These are phyloP conservation scores for Capronia coronata DNA, from an alignment of 2,329 filamentous ascomycete species.

Conservation along the genomic window DNA sequence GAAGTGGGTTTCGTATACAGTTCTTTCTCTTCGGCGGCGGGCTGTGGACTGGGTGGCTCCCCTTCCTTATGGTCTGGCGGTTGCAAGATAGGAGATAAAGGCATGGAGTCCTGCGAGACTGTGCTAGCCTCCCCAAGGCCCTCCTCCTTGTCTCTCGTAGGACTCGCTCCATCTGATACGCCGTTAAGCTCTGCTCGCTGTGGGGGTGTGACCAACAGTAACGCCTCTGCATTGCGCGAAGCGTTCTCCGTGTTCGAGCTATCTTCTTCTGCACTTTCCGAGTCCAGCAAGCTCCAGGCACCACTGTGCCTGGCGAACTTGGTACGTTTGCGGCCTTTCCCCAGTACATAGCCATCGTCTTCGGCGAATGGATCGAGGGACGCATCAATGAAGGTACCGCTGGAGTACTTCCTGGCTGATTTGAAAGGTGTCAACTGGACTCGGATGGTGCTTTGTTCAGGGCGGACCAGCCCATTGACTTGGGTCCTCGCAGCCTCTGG, in stretches of 20 bases:
- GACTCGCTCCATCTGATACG: neutral
- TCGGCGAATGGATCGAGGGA: conserved; percentile 49
- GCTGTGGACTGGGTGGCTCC: neutral
- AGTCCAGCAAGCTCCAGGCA: conserved; percentile 66
- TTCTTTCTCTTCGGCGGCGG: neutral
- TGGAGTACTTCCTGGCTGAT: conserved; percentile 4
- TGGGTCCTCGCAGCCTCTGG: neutral
- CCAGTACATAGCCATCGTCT: conserved; percentile 56
- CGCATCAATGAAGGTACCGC: conserved; percentile 19
- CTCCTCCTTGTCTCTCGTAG: neutral
- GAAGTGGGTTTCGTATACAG: neutral
- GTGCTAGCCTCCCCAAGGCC: neutral
- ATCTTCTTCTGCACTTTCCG: conserved; percentile 26
- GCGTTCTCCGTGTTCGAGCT: conserved; percentile 1
- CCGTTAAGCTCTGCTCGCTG: neutral
- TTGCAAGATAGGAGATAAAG: neutral
- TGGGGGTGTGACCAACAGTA: neutral
- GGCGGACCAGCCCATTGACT: conserved; percentile 1
- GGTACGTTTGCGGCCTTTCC: conserved; percentile 61
- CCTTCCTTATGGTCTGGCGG: neutral
- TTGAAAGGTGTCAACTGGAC: conserved; percentile 19
- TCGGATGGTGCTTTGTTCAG: conserved; percentile 12
- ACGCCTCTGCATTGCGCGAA: conserved; percentile 9
- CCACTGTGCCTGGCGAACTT: conserved; percentile 61
- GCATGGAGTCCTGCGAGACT: neutral